Base-by-base conservation (phyloP, 257 asterid genomes). In the Thymus quinquecostatus region DNA sequence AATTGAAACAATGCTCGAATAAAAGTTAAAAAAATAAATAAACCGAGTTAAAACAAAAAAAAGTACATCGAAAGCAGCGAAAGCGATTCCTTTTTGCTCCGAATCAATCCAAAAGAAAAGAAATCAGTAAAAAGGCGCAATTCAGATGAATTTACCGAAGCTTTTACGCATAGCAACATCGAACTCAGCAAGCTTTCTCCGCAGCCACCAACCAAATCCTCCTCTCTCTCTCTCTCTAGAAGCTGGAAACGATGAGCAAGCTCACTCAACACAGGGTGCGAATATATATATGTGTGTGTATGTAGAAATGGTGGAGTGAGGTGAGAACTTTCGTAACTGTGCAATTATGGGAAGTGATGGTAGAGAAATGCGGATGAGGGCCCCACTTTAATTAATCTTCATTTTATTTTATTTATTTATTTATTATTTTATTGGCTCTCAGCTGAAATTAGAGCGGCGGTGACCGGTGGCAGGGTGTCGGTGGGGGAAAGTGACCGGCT, bases 401-500 rank as follows among this genome's bases (percentile, higher is more conserved):
- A 41, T 41, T 41, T 41, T 5, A 43, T 43, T 50, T 50, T 13
- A 50, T 50, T 5, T 50, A 14, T 14, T 48, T 10, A 44, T 10
- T 34, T 51, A 2, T 60, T 40, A 27, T 49, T 47, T 49, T 5
- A n/a, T 50, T 66, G 8, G 5, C 2, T 27, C 10, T 32, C 12
- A 4, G 43, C 63, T 33, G n/a, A 58, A 65, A 32, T 43, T 65
- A 12, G 58, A 5, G 58, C 10, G 48, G 30, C 51, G 58, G 70
- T 71, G 75, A 81, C 85, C 81, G 86, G 82, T 73, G 4, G 73
- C 60, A 69, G 79, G 76, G 81, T 77, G 96, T 88, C 96, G 96
- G 96, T 88, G 96, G 66, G 41, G 70, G 82, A 77, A 28, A 74
- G 62, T 78, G 81, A 89, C 95, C 87, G 92, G 91, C 74, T 69